A percentile compares a stretch with the other conserved stretches of the same genome.
Evolutionary conservation across 73 alveolate species (phyloP).

Genomic region (Tetrahymena borealis): DNA sequence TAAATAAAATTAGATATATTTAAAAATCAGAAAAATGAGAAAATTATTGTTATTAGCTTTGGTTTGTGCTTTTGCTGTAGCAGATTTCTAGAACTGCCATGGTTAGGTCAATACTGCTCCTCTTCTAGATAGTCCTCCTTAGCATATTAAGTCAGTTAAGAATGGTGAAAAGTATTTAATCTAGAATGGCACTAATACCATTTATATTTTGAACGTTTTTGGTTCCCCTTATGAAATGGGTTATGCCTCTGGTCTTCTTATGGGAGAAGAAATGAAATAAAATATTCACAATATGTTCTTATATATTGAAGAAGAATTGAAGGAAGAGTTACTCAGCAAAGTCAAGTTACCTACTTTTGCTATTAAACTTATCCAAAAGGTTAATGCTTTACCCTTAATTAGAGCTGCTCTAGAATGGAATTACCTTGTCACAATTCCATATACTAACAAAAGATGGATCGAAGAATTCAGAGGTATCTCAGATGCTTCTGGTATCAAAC

Average conservation of each 20-base stretch:
- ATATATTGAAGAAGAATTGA: neutral
- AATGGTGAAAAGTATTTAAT: neutral
- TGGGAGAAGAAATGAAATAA: neutral
- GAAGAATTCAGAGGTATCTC: conserved; percentile 19
- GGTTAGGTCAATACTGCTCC: neutral
- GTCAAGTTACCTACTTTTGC: neutral
- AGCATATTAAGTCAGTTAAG: neutral
- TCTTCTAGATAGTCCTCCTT: neutral
- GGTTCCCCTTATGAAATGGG: neutral
- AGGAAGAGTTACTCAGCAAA: neutral
- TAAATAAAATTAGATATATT: neutral
- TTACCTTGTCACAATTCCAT: neutral
- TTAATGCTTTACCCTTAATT: neutral
- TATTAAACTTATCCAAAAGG: neutral
- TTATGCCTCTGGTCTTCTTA: neutral
- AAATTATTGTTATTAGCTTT: neutral
- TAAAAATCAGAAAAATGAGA: neutral
- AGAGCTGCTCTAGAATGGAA: neutral
- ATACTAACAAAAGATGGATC: neutral
- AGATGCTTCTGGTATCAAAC: conserved; percentile 8
- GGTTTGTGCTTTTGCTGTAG: neutral
- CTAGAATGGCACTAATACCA: neutral
- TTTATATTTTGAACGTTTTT: neutral
- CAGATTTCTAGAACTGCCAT: neutral
- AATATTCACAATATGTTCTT: neutral